Base-by-base conservation (phyloP, 495 filamentous ascomycete genomes). In the Penicillium flavigenum region DNA sequence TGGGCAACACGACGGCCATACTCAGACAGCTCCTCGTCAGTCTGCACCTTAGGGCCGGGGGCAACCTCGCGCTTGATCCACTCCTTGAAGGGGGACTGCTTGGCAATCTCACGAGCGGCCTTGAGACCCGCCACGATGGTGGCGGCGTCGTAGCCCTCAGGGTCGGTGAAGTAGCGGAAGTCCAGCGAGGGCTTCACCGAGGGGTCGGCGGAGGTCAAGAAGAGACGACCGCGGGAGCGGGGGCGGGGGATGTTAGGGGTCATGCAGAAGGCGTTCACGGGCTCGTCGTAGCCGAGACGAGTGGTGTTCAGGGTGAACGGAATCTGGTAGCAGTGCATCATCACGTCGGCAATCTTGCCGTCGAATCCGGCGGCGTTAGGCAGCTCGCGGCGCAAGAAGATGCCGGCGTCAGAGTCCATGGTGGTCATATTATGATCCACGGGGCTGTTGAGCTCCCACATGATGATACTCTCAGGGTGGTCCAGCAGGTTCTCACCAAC, bases 291-390 rank as follows among this genome's bases (percentile, higher is more conserved):
- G 44, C 89, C 89, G 7, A 93, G 76, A n/a, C 89, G 80, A 5
- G 73, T 69, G 48, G 83, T 88, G 76, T 88, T 88, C 56, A 88
- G 79, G 41, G 83, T 86, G 72, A 91, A 91, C 32, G 88, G 89
- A 54, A 91, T 91, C 71, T 94, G 90, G 72, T 92, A 92, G 79
- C 89, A 92, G 73, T 94, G 90, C 88, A 92, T 91, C 89, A 92
- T 92, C 54, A 94, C 71, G 64, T 94, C 89, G 54, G 86, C 86
- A 38, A 85, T 83, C 43, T 85, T 81, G 59, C 85, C 86, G 60
- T 90, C 88, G 10, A 76, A 74, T 11, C 81, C 82, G 10, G 83
- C 83, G 10, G 87, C 86, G 51, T 87, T 83, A 26, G 80, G 76
- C 20, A 72, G 62, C 64, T 91, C 83, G 11, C 90, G 87, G 34